Conservation (phyloP, 768 basidiomycete genomes). For the Myochromella boudieri region DNA sequence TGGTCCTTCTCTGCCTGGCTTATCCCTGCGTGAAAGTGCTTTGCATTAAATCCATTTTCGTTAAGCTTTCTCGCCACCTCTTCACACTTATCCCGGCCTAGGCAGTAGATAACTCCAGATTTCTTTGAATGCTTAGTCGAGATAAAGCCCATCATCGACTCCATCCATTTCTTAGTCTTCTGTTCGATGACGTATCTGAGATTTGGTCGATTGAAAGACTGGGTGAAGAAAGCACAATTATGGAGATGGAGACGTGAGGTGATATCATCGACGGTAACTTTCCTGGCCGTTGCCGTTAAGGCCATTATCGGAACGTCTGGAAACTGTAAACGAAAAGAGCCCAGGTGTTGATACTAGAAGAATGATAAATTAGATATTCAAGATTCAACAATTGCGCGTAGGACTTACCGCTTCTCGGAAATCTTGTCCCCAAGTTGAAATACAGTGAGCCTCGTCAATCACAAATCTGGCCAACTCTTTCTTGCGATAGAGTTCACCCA, state of each 20-base stretch:
- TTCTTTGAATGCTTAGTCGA: constrained; percentile 50
- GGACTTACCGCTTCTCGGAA: constrained; percentile 77
- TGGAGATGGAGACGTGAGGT: constrained; percentile 63
- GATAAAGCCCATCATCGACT: constrained; percentile 74
- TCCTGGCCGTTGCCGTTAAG: constrained; percentile 91
- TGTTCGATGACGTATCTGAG: constrained; percentile 68
- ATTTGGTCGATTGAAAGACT: constrained; percentile 95
- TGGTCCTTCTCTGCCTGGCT: constrained; percentile 55
- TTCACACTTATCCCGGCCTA: constrained; percentile 74
- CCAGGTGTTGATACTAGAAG: constrained; percentile 66
- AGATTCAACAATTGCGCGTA: not conserved
- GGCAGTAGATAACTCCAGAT: constrained; percentile 86
- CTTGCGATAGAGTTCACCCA: constrained; percentile 56
- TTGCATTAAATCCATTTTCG: constrained; percentile 58
- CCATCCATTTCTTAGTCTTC: constrained; percentile 40
- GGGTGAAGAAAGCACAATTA: constrained; percentile 58
- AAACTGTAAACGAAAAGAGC: constrained; percentile 68
- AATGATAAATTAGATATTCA: constrained; percentile 2
- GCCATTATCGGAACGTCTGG: constrained; percentile 91
- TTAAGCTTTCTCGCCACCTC: constrained; percentile 69
- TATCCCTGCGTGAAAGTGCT: constrained; percentile 89
- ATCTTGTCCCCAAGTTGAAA: constrained; percentile 92
- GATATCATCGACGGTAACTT: constrained; percentile 77
- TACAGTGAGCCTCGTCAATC: constrained; percentile 95
- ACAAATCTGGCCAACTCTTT: constrained; percentile 83